Base-by-base conservation (phyloP, 768 basidiomycete species). In the Russula earlei region DNA sequence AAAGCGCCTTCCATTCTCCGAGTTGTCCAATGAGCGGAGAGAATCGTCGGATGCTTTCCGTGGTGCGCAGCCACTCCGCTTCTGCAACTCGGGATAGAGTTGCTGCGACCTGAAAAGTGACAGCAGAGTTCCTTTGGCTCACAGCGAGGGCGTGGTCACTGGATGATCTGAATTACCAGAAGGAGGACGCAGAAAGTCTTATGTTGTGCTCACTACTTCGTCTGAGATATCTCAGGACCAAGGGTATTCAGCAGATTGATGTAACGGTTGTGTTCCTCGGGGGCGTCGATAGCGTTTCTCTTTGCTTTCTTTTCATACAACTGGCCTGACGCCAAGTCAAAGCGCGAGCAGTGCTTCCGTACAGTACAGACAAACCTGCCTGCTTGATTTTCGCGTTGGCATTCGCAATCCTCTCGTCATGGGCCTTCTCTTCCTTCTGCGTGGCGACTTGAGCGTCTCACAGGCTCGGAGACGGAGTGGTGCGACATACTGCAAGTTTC, bases 301-400 rank as follows among this genome's bases (percentile, higher is more conserved):
- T 87, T 88, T 27, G 82, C 77, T 66, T 87, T 90, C 74, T 86
- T 87, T 73, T 91, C 87, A 49, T 86, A 90, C 14, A 67, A 59
- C 65, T 82, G 82, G 55, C 87, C 88, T 87, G 61, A 29, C 14
- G 14, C 20, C 15, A 4, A n/a, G n/a, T 49, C 37, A 48, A 48
- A 29, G 34, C 12, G 34, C 34, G 19, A 4, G 15, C 19, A 17
- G 27, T 37, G 29, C 48, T 40, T 11, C n/a, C 20, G 20, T 19
- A 20, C n/a, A 5, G n/a, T 19, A 20, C 47, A 57, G 29, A 47
- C 49, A 40, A 55, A 84, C 85, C 81, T 48, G 88, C 87, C 71
- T 86, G 83, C 65, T 88, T 89, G 50, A 91, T 84, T 67, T 75
- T 84, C 7, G 76, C 76, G 61, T 89, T 88, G 19, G 84, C 81